Conservation (phyloP, 2,329 filamentous ascomycete species). For the Penicillium hordei region DNA sequence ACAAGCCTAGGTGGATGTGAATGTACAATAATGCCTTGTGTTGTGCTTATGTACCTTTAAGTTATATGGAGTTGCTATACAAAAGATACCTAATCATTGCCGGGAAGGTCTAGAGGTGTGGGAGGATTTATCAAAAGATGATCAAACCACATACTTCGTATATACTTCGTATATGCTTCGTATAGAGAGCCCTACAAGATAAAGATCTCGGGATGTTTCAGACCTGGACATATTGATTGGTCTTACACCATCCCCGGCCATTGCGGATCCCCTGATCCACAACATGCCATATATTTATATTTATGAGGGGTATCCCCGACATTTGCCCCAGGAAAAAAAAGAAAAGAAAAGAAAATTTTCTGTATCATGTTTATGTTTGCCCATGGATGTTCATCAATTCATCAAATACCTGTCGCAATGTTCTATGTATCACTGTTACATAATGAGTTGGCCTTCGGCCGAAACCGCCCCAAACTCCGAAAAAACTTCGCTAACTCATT, state of each 20-base stretch:
- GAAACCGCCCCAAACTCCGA: no score
- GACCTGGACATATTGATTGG: neutral
- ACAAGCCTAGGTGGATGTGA: neutral
- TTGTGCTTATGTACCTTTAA: neutral
- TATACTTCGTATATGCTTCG: neutral
- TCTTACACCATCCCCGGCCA: neutral
- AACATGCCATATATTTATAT: slow-evolving; percentile 5
- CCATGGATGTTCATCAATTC: neutral
- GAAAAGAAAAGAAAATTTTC: neutral
- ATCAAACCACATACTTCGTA: neutral
- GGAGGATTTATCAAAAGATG: no score
- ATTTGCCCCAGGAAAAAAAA: neutral
- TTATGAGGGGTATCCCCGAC: neutral
- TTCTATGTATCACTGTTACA: neutral
- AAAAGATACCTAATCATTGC: neutral
- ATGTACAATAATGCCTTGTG: neutral
- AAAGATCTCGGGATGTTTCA: neutral
- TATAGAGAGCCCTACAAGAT: neutral
- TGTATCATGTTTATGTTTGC: neutral
- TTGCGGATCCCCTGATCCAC: neutral
- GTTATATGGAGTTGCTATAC: neutral
- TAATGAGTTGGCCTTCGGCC: neutral
- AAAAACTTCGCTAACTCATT: no score
- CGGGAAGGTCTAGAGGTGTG: no score
- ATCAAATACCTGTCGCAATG: neutral